Base-by-base conservation (phyloP, 2,329 filamentous ascomycete species). In the Trichoderma guizhouense region DNA sequence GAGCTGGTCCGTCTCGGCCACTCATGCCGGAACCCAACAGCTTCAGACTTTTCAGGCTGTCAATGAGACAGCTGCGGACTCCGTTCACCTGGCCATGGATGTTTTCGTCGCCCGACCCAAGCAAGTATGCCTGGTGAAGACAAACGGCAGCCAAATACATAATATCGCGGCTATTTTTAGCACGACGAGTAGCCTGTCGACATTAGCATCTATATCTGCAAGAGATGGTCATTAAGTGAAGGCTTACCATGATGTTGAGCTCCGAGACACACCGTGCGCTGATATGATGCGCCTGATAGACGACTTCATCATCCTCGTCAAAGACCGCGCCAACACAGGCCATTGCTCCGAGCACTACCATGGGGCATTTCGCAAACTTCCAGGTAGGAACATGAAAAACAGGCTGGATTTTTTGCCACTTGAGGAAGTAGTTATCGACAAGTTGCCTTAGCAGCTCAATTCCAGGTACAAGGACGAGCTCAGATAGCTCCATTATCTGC, bases 41-140 rank as follows among this genome's bases (percentile, higher is more conserved):
- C 9, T 76, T 77, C 64, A 79, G 71, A 2, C 77, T 76, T 28
- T 76, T 74, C n/a, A 80, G 71, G 8, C 77, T 77, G 28, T 75
- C 76, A 5, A 80, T 75, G 7, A 80, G 68, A 6, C 76, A 77
- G 2, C 75, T 78, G 8, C 79, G 76, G 30, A 77, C 76, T 24
- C 78, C 72, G 47, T 79, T 78, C 0, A 77, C 77, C 30, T 79
- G 77, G 36, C 78, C 75, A 53, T 80, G 79, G 3, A 80, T 72
- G 39, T 78, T 74, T 0, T 77, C 74, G 36, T 79, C 78, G 21
- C 78, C 78, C 1, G 79, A 79, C 18, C 79, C 79, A 5, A 80
- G 77, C 8, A 78, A 78, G 60, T 79, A 80, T 36, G 78, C 78
- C 51, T 79, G 78, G 66, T 80, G 77, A 5, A 80, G 72, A 28